phyloP scores from a whole-genome alignment of 129 eudicot species.

The Flaveria sonorensis region DNA sequence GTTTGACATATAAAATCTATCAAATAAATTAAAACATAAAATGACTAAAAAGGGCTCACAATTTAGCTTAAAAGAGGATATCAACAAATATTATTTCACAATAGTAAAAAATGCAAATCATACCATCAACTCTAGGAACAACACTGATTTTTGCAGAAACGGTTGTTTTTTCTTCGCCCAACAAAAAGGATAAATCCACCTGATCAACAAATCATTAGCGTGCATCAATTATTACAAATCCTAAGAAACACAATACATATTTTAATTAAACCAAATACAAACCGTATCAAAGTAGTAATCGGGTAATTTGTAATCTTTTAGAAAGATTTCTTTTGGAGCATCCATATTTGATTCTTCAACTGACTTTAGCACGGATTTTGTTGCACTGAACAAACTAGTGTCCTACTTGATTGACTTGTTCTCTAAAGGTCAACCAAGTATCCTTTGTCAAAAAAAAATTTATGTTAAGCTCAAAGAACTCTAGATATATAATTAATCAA shows the following conservation, averaged over 20 bases:
- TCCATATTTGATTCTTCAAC: slow-evolving; percentile 77
- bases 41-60: background rate
- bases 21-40: background rate
- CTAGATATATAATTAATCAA: background rate
- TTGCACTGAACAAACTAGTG: slow-evolving; percentile 68
- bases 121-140: slow-evolving; percentile 78
- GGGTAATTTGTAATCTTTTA: slow-evolving; percentile 90
- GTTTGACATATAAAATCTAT: background rate
- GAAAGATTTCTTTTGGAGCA: slow-evolving; percentile 78
- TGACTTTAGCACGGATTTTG: slow-evolving; percentile 54
- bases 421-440: slow-evolving; percentile 38
- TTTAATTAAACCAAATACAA: slow-evolving; percentile 20
- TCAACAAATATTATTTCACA: background rate
- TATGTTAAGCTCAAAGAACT: background rate
- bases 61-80: background rate
- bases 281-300: slow-evolving; percentile 92
- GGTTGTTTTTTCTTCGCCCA: slow-evolving; percentile 85
- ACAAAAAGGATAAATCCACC: slow-evolving; percentile 76
- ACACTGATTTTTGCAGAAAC: slow-evolving; percentile 69
- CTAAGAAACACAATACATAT: background rate
- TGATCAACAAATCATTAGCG: slow-evolving; percentile 29
- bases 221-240: background rate
- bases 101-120: background rate
- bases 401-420: slow-evolving; percentile 41
- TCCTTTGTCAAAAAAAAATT: background rate